Evolutionary conservation across 371 early-diverging fungal genomes (phyloP), one percentile per base, ranked within the genome.

Genomic region (Mortierella sp.): DNA sequence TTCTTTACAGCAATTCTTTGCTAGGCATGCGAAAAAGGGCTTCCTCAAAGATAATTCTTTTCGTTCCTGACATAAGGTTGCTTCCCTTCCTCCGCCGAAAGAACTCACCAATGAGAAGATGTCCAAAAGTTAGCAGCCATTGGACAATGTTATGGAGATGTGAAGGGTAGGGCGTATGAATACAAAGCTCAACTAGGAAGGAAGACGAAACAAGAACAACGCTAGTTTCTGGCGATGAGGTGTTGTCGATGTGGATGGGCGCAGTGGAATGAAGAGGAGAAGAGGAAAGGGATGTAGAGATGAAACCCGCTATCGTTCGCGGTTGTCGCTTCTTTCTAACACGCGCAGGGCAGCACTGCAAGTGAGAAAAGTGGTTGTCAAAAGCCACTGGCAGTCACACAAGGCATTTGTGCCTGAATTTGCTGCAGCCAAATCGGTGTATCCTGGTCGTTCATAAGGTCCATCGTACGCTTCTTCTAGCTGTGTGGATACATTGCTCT

Each of bases 81-180:
- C 10, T 31, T 64, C 6, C 74, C 26, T 19, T 40, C 40, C 37
- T 26, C 37, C 21, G 43, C 5, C 19, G 5, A 55, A 26, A 9
- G 26, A 0, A 69, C 76, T 71, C 91, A 94, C 95, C 88, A 82
- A 83, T 95, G 95, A 37, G 95, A 90, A 11, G 94, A 94, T 67
- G 90, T 90, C 95, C 95, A 95, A 83, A 92, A 95, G 87, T 95
- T 94, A 75, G 95, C 94, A 10, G 95, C 92, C 95, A 95, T 95
- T 71, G n/a, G 51, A 31, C 19, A 72, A 51, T 44, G 48, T 13
- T 46, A 13, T 9, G 13, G 48, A 46, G 28, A 28, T n/a, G 74
- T 31, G 28, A 57, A 40, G 21, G 40, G 11, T 57, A 3, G 59
- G 48, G 71, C 71, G 69, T 75, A 78, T 55, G 71, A 71, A 77